phyloP scores from a whole-genome alignment of 129 eudicot genomes.

The Apium graveolens region DNA sequence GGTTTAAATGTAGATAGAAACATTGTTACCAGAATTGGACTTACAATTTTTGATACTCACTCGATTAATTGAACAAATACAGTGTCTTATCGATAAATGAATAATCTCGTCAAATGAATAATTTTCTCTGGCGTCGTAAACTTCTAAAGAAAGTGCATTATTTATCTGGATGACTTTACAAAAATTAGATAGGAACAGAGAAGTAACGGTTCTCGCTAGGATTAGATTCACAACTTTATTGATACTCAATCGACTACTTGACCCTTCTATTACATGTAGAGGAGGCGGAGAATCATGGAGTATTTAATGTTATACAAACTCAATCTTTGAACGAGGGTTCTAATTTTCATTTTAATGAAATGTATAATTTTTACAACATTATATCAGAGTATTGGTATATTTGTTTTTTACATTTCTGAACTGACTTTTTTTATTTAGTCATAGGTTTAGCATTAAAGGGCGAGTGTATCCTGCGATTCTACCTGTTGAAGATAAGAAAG shows the following conservation, averaged over 20 bases:
- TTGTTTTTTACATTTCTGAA: background rate
- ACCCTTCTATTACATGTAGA: background rate
- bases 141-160: too few species aligned
- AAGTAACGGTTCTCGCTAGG: background rate
- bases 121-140: too few species aligned
- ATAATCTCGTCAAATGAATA: too few species aligned
- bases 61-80: too few species aligned
- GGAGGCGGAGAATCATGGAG: too few species aligned
- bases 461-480: slow-evolving; percentile 85
- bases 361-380: too few species aligned
- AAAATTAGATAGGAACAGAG: background rate
- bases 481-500: slow-evolving; percentile 65
- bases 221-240: background rate
- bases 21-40: background rate
- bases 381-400: background rate
- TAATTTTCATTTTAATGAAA: background rate
- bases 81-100: too few species aligned
- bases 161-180: too few species aligned
- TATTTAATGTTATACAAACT: background rate
- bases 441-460: slow-evolving; percentile 81
- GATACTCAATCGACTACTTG: too few species aligned
- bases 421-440: slow-evolving; percentile 30
- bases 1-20: background rate
- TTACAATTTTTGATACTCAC: background rate
- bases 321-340: background rate